Evolutionary conservation across 768 basidiomycete genomes (phyloP).

Genomic region (Ephemerocybe angulata): DNA sequence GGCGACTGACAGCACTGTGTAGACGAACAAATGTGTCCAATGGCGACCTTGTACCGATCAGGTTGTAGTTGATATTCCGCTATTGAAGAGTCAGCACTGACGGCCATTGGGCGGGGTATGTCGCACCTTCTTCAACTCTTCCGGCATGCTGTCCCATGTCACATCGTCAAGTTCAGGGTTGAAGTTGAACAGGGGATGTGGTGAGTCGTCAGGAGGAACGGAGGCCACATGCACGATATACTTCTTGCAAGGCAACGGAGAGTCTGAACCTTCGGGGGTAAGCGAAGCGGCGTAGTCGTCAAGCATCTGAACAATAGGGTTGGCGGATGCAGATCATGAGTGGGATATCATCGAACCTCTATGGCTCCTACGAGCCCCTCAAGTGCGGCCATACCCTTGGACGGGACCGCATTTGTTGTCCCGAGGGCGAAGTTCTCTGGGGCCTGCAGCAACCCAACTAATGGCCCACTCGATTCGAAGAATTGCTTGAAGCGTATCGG

Average conservation of each 20-base stretch:
- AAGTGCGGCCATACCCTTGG: background rate
- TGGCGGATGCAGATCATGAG: no score
- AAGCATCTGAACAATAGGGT: background rate
- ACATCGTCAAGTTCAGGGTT: constrained; percentile 42
- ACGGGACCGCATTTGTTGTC: no score
- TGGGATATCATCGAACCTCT: no score
- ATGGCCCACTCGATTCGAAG: no score
- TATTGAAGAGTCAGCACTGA: background rate
- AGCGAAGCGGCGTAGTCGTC: background rate
- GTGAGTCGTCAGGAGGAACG: constrained; percentile 51
- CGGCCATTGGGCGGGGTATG: background rate
- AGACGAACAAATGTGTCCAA: constrained; percentile 22
- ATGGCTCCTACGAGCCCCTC: background rate
- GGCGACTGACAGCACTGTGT: background rate
- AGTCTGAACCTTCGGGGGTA: background rate
- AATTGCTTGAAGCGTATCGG: no score
- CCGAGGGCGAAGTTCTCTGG: no score
- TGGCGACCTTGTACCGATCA: background rate
- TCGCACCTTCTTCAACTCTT: constrained; percentile 59
- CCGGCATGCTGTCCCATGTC: constrained; percentile 58
- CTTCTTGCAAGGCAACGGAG: no score
- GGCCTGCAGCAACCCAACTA: no score
- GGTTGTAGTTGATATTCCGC: background rate
- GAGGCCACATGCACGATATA: constrained; percentile 59
- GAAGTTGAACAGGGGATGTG: constrained; percentile 54